These are phyloP conservation scores for Afroboletus lepidellus DNA, from an alignment of 1,284 basidiomycete genomes.

Conservation along the genomic window DNA sequence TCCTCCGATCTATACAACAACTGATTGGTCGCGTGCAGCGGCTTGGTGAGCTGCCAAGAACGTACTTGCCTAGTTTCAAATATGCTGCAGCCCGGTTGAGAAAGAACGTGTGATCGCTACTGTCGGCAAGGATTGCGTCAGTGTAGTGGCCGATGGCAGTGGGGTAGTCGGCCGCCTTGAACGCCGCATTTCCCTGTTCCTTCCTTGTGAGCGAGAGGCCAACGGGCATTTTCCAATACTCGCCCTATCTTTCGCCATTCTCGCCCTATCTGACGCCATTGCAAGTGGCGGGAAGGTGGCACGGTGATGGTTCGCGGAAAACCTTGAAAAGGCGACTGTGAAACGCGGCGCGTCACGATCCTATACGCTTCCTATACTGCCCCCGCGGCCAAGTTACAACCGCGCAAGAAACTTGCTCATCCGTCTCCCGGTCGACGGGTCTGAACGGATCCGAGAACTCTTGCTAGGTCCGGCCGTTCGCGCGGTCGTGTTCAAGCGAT, in stretches of 20 bases:
- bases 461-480: background rate
- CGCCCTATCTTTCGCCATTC: constrained; percentile 34
- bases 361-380: too few relatives aligned
- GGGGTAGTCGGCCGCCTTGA: constrained; percentile 52
- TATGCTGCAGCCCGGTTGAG: constrained; percentile 82
- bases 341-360: background rate
- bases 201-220: background rate
- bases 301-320: constrained; percentile 10
- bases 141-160: constrained; percentile 69
- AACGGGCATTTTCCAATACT: background rate
- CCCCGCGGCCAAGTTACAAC: too few relatives aligned
- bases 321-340: background rate
- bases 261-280: constrained; percentile 37
- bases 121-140: constrained; percentile 65
- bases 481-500: constrained; percentile 3
- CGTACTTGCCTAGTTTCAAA: constrained; percentile 83
- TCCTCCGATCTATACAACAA: constrained; percentile 55
- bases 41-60: constrained; percentile 15
- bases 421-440: background rate
- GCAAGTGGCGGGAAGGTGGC: background rate
- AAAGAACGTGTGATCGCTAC: constrained; percentile 61
- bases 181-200: constrained; percentile 58
- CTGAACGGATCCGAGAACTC: constrained; percentile 1
- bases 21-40: constrained; percentile 4
- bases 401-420: too few relatives aligned